A percentile compares a stretch with the other conserved stretches of the same genome.
These are phyloP conservation scores for Ceratocystis lukuohia DNA, from an alignment of 2,329 filamentous ascomycete genomes.

Conservation along the genomic window DNA sequence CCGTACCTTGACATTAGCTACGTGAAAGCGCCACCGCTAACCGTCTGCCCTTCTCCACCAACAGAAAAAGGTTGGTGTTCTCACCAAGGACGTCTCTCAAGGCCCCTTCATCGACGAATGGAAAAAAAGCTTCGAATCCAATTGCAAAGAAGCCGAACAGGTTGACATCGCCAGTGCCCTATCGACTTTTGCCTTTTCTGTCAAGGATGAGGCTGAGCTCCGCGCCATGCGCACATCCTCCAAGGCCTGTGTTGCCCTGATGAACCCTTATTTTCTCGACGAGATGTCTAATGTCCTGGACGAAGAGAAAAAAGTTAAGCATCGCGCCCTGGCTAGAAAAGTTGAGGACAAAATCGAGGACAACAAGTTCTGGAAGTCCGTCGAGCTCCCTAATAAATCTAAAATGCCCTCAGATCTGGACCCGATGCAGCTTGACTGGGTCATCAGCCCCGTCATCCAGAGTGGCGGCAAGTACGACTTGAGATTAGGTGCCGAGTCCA, in stretches of 20 bases:
- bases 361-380: constrained; percentile 77
- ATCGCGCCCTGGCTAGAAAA: constrained; percentile 72
- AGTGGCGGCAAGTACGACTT: constrained; percentile 93
- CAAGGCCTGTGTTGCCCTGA: constrained; percentile 82
- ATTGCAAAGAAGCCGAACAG: constrained; percentile 75
- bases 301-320: constrained; percentile 92
- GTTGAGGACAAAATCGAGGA: constrained; percentile 88
- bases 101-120: constrained; percentile 94
- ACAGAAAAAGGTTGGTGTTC: constrained; percentile 77
- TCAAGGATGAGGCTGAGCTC: constrained; percentile 91
- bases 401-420: constrained; percentile 84
- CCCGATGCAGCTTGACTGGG: constrained; percentile 81
- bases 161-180: constrained; percentile 74
- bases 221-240: constrained; percentile 89
- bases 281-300: constrained; percentile 96
- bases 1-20: background rate
- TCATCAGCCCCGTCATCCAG: constrained; percentile 77
- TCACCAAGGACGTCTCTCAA: constrained; percentile 69
- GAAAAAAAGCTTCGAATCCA: constrained; percentile 67
- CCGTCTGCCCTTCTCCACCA: constrained; percentile 13
- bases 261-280: constrained; percentile 94
- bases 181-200: constrained; percentile 69
- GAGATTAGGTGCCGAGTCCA: constrained; percentile 62
- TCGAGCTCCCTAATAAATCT: constrained; percentile 52
- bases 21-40: background rate